Conservation (phyloP, 2,329 filamentous ascomycete species). For the Aspergillus bombycis region DNA sequence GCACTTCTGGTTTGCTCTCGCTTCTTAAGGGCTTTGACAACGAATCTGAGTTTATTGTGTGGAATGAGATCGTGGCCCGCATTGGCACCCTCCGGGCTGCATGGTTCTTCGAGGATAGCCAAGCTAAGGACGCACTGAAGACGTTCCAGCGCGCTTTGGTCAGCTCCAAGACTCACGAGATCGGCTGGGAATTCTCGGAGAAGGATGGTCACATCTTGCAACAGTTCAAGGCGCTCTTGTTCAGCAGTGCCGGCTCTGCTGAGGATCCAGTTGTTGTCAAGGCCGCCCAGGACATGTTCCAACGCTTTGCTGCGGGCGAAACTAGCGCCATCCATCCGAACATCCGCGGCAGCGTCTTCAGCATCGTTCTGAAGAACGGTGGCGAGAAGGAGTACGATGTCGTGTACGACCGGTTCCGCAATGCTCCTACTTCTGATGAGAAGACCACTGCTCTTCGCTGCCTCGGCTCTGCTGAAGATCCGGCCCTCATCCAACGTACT, state of each 20-base stretch:
- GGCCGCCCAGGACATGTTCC: conserved; percentile 87
- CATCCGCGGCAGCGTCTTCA: conserved; percentile 82
- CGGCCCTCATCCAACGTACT: conserved; percentile 79
- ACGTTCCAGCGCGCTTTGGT: conserved; percentile 80
- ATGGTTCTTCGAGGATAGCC: conserved; percentile 84
- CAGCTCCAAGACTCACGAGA: conserved; percentile 76
- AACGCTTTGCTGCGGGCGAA: conserved; percentile 79
- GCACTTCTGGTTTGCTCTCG: conserved; percentile 84
- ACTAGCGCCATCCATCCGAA: conserved; percentile 85
- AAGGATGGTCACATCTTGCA: conserved; percentile 86
- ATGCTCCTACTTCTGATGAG: conserved; percentile 78
- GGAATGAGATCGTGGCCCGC: conserved; percentile 85
- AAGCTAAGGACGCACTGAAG: conserved; percentile 73
- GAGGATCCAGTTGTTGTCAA: conserved; percentile 78
- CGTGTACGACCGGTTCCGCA: conserved; percentile 74
- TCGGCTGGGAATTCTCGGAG: conserved; percentile 87
- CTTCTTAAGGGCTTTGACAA: conserved; percentile 80
- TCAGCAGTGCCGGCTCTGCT: conserved; percentile 77
- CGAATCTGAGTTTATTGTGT: conserved; percentile 89
- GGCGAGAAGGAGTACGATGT: conserved; percentile 84
- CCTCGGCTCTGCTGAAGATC: conserved; percentile 76
- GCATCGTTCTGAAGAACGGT: conserved; percentile 80
- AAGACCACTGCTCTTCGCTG: conserved; percentile 87
- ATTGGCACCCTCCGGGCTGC: conserved; percentile 78
- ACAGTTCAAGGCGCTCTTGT: conserved; percentile 92